phyloP scores from a whole-genome alignment of 169 alveolate species.

The Cryptosporidium meleagridis region DNA sequence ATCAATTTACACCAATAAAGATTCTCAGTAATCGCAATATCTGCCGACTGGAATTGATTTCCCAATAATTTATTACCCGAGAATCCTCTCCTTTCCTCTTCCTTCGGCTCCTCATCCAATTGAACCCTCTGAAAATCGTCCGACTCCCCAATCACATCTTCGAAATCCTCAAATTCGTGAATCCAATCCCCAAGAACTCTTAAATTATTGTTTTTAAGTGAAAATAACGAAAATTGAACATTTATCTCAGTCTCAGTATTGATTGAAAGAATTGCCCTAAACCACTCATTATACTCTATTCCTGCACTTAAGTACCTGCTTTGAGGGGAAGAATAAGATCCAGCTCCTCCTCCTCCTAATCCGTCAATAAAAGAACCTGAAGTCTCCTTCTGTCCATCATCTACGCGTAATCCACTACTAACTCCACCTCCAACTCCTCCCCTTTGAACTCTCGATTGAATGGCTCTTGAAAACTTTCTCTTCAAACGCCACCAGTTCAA shows the following conservation, averaged over 20 bases:
- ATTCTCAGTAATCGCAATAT: constrained; percentile 72
- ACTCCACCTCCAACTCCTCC: too few species aligned
- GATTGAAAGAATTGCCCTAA: constrained; percentile 36
- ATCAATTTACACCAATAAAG: constrained; percentile 77
- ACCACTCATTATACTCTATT: constrained; percentile 73
- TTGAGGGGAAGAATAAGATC: background rate
- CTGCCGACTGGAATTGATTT: constrained; percentile 76
- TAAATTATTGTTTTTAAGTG: constrained; percentile 75
- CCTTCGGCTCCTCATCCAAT: background rate
- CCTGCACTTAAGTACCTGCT: background rate
- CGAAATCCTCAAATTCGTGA: constrained; percentile 75
- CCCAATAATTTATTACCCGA: background rate
- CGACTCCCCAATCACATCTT: constrained; percentile 26
- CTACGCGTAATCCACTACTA: background rate
- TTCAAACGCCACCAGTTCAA: constrained; percentile 63
- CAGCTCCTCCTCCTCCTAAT: background rate
- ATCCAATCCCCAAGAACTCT: constrained; percentile 78
- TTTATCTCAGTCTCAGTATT: constrained; percentile 77
- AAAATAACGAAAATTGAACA: constrained; percentile 75
- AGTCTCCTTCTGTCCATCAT: background rate
- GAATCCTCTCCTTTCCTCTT: background rate
- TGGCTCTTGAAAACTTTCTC: constrained; percentile 1
- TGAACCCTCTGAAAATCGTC: background rate
- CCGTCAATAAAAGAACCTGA: background rate
- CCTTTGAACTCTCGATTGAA: background rate